Base-by-base conservation (phyloP, 1,284 basidiomycete species). In the Ustilago trichophora region DNA sequence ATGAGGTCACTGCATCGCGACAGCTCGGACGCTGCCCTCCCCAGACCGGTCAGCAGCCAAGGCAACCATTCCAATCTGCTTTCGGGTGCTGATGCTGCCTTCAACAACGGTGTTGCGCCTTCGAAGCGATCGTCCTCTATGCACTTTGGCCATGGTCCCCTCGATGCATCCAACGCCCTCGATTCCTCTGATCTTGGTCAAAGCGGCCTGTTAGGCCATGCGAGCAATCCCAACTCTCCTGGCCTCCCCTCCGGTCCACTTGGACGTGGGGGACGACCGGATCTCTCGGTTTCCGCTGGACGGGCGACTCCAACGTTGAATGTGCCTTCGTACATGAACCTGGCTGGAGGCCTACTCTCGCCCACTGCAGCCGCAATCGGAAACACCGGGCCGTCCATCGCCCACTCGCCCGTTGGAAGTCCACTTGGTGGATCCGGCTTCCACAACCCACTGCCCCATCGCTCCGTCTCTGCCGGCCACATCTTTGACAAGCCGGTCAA, bases 331-430 rank as follows among this genome's bases (percentile, higher is more conserved):
- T 54, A 60, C 29, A 56, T 65, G 52, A 70, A 70, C 24, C 29
- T 70, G 22, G 49, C 62, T 0, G 65, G 56, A 5, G 70, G 65
- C 15, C 57, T 73, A 1, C 70, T 73, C 24, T 73, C 70, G 31
- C 70, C 70, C 1, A 60, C 66, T 11, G 70, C 70, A 19, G 70
- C 70, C 6, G 65, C 70, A 12, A 49, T 58, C 24, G 69, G 65
- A 13, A 69, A 52, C 19, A 44, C 34, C 0, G 59, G 31, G 4
- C 31, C 55, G 7, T 45, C 56, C 9, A 37, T 37, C n/a, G 42
- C 46, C 6, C 58, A 51, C 16, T 67, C 60, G 11, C 64, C 65
- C 12, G 37, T 59, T 29, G 56, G 59, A 6, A 67, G 66, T 35
- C 63, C 68, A 21, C 45, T 54, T 7, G 41, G 48, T 35, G 51